phyloP scores from a whole-genome alignment of 257 asterid genomes.

The Ajuga chamaepitys region DNA sequence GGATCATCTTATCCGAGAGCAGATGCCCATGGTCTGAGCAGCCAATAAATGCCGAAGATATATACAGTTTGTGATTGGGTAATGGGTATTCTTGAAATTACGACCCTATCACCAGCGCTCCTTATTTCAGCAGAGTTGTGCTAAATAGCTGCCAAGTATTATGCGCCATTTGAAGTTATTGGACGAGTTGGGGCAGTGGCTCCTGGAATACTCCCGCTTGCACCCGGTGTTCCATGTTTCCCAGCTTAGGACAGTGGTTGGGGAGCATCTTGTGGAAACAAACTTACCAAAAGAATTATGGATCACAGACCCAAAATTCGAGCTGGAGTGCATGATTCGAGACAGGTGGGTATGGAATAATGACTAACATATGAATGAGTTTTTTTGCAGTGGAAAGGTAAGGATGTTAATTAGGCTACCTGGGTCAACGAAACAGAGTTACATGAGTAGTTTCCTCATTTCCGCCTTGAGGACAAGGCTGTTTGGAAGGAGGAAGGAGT shows the following conservation, averaged over 20 bases:
- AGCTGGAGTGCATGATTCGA: too few species aligned
- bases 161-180: not conserved
- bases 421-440: not conserved
- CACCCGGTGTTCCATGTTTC: not conserved
- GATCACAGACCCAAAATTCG: not conserved
- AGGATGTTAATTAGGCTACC: not conserved
- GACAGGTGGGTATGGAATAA: too few species aligned
- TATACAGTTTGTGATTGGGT: not conserved
- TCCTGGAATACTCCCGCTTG: not conserved
- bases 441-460: not conserved
- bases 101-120: not conserved
- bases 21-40: not conserved
- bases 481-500: not conserved
- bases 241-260: too few species aligned
- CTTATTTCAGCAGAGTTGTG: not conserved
- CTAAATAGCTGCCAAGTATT: not conserved
- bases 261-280: not conserved
- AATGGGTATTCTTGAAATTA: too few species aligned
- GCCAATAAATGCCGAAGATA: not conserved
- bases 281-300: not conserved
- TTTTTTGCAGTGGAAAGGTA: too few species aligned
- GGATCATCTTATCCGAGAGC: not conserved
- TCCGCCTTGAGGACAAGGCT: not conserved
- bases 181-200: not conserved
- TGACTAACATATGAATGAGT: too few species aligned